Conservation (phyloP, 192 early-diverging fungal species). For the Gigaspora rosea region DNA sequence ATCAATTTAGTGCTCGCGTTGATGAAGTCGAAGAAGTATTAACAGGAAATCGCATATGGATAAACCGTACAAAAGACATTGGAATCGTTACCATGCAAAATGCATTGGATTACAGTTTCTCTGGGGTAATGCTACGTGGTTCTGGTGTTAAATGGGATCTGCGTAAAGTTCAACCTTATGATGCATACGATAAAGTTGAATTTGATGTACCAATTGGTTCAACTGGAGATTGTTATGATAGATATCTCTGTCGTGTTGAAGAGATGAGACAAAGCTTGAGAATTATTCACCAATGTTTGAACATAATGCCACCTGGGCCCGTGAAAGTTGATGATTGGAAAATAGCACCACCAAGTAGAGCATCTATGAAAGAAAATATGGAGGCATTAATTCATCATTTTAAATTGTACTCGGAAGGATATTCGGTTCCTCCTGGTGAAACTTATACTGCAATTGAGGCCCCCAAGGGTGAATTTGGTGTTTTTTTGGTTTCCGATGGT, state of each 20-base stretch:
- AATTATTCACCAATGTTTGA: constrained; percentile 95
- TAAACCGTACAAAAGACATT: constrained; percentile 80
- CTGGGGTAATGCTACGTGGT: constrained; percentile 94
- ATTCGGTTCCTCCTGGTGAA: constrained; percentile 94
- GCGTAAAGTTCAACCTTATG: constrained; percentile 91
- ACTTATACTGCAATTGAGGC: constrained; percentile 98
- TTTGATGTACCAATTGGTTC: constrained; percentile 97
- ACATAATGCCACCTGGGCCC: constrained; percentile 93
- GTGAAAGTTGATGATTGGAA: constrained; percentile 98
- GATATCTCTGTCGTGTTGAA: constrained; percentile 96
- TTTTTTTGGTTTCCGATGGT: constrained; percentile 26
- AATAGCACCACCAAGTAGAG: constrained; percentile 90
- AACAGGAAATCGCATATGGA: constrained; percentile 94
- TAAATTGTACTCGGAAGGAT: constrained; percentile 99
- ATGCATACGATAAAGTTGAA: constrained; percentile 92
- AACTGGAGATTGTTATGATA: constrained; percentile 95
- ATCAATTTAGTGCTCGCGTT: constrained; percentile 83
- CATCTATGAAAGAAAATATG: constrained; percentile 98
- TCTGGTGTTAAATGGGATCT: constrained; percentile 93
- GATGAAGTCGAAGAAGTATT: constrained; percentile 96
- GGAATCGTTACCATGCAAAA: constrained; percentile 86
- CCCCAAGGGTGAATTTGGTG: constrained; percentile 98
- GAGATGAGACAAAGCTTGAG: constrained; percentile 97
- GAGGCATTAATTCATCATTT: constrained; percentile 99
- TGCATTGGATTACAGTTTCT: constrained; percentile 90